phyloP scores from a whole-genome alignment of 441 rosid species.

The Pelargonium australe region DNA sequence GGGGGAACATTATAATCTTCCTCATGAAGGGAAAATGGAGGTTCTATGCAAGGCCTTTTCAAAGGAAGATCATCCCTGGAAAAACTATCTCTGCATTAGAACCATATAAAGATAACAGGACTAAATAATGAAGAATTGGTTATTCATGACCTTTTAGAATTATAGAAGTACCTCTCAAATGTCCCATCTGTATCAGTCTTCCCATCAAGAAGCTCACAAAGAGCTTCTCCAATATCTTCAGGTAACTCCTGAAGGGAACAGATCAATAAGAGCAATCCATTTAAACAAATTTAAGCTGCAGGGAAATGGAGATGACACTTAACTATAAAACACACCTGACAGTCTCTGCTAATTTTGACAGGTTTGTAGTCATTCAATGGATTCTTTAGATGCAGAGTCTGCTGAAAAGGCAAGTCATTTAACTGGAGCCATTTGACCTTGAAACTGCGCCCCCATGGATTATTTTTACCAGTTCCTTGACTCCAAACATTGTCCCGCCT shows the following conservation, averaged over 20 bases:
- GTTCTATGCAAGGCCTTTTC: constrained; percentile 45
- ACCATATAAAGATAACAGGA: not conserved
- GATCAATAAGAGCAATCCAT: constrained; percentile 13
- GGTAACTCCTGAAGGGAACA: constrained; percentile 62
- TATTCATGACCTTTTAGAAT: constrained; percentile 6
- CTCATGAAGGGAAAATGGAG: constrained; percentile 47
- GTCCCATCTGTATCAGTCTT: constrained; percentile 41
- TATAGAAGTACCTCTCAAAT: constrained; percentile 41
- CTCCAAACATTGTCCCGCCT: constrained; percentile 87
- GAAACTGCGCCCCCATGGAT: constrained; percentile 93
- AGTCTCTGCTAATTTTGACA: constrained; percentile 96
- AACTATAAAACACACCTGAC: constrained; percentile 55
- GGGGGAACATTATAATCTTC: constrained; percentile 44
- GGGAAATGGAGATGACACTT: constrained; percentile 7
- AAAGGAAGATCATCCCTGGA: constrained; percentile 46
- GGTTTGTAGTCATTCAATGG: constrained; percentile 89
- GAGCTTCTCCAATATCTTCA: constrained; percentile 83
- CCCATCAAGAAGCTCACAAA: constrained; percentile 81
- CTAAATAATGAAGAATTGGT: not conserved
- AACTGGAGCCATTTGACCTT: constrained; percentile 83
- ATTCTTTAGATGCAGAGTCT: constrained; percentile 92
- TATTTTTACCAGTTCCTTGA: constrained; percentile 77
- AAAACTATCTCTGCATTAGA: constrained; percentile 19
- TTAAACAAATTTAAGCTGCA: constrained; percentile 5
- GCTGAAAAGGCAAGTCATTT: constrained; percentile 83